Conservation (phyloP, 202 grass and related monocot genomes). For the Musa balbisiana region DNA sequence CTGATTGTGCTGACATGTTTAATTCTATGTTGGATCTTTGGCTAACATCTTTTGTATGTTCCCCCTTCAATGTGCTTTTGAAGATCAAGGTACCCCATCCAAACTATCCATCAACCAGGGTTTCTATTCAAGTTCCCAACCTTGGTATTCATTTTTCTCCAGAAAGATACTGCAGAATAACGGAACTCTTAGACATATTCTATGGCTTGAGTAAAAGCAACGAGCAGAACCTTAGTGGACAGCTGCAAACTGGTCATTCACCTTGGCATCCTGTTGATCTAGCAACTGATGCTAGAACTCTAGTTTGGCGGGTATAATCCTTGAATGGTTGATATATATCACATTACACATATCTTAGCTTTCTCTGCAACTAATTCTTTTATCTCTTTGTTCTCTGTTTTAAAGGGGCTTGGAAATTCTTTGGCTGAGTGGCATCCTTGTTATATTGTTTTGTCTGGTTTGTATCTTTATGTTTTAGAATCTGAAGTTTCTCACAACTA, state of each 20-base stretch:
- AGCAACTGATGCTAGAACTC: slow-evolving; percentile 72
- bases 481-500: slow-evolving; percentile 62
- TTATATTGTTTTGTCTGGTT: slow-evolving; percentile 81
- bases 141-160: slow-evolving; percentile 88
- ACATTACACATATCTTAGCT: background rate
- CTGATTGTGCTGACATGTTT: background rate
- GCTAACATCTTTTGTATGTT: slow-evolving; percentile 7
- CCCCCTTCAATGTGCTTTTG: slow-evolving; percentile 25
- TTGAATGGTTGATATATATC: background rate
- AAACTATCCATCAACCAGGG: slow-evolving; percentile 76
- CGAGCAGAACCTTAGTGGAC: slow-evolving; percentile 37
- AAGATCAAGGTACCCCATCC: slow-evolving; percentile 92
- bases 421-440: slow-evolving; percentile 87
- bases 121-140: slow-evolving; percentile 96
- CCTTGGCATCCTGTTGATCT: slow-evolving; percentile 94
- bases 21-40: background rate
- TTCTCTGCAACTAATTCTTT: slow-evolving; percentile 13
- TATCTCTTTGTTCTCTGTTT: slow-evolving; percentile 19
- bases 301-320: slow-evolving; percentile 86
- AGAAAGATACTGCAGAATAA: slow-evolving; percentile 70
- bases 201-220: slow-evolving; percentile 41
- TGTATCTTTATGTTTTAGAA: slow-evolving; percentile 93
- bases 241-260: slow-evolving; percentile 31
- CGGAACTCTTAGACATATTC: slow-evolving; percentile 64
- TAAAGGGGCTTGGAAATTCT: slow-evolving; percentile 79